Conservation (phyloP, 139 green algal species). For the Medakamo hakoo region DNA sequence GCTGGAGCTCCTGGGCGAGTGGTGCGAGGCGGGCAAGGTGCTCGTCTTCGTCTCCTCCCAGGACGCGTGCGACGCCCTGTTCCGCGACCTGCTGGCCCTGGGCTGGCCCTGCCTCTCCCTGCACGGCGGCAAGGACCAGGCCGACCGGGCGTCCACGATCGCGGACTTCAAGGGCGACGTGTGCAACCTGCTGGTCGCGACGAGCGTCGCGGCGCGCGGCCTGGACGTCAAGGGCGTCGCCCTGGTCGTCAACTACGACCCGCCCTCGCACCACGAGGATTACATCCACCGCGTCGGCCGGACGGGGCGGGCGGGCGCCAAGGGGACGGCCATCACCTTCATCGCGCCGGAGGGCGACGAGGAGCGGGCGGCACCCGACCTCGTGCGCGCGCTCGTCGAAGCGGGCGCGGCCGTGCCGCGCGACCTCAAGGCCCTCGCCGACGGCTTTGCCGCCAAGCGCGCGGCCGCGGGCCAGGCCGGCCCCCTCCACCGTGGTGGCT, state of each 20-base stretch:
- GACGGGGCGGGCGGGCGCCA: slow-evolving; percentile 36
- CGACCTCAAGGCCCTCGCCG: slow-evolving; percentile 52
- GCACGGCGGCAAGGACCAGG: slow-evolving; percentile 96
- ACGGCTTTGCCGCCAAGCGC: slow-evolving; percentile 57
- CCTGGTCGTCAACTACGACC: slow-evolving; percentile 94
- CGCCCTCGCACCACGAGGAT: slow-evolving; percentile 95
- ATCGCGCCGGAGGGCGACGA: slow-evolving; percentile 74
- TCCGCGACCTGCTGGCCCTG: slow-evolving; percentile 66
- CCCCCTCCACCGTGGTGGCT: slow-evolving; percentile 74
- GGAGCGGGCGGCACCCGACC: slow-evolving; percentile 79
- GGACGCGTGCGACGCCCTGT: slow-evolving; percentile 86
- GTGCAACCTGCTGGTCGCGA: slow-evolving; percentile 82
- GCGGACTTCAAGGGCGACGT: slow-evolving; percentile 89
- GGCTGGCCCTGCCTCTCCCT: slow-evolving; percentile 86
- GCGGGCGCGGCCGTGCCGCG: slow-evolving; percentile 48
- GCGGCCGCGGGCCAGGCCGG: slow-evolving; percentile 53
- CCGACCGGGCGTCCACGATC: slow-evolving; percentile 85
- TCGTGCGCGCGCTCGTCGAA: slow-evolving; percentile 86
- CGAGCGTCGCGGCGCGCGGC: slow-evolving; percentile 73
- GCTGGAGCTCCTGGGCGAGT: slow-evolving; percentile 86
- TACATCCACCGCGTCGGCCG: slow-evolving; percentile 92
- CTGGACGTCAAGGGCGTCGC: slow-evolving; percentile 89
- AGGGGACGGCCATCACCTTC: slow-evolving; percentile 78
- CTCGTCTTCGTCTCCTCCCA: slow-evolving; percentile 78
- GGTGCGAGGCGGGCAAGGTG: slow-evolving; percentile 70